These are phyloP conservation scores for Rubroshorea leprosula DNA, from an alignment of 345 rosid genomes.

Conservation along the genomic window DNA sequence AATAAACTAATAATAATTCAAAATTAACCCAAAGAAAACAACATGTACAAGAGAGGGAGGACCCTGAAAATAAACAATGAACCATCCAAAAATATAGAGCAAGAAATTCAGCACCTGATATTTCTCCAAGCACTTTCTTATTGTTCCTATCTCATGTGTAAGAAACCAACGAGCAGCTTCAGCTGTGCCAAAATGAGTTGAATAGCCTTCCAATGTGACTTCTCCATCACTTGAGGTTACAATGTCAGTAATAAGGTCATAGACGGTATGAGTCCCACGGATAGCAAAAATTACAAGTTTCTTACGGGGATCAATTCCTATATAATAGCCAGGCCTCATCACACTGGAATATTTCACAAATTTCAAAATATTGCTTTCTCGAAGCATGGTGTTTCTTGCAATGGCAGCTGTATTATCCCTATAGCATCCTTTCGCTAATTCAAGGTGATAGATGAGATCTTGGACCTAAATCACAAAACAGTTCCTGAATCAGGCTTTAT, in stretches of 20 bases:
- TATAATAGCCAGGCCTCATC: slow-evolving; percentile 90
- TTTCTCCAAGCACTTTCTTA: slow-evolving; percentile 60
- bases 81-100: slow-evolving; percentile 9
- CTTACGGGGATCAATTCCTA: slow-evolving; percentile 66
- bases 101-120: slow-evolving; percentile 45
- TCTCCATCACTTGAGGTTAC: slow-evolving; percentile 77
- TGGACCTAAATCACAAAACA: slow-evolving; percentile 42
- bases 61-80: neutral
- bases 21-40: neutral
- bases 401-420: slow-evolving; percentile 47
- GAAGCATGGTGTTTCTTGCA: slow-evolving; percentile 74
- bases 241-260: slow-evolving; percentile 80
- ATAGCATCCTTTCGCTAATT: slow-evolving; percentile 76
- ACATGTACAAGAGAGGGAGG: neutral
- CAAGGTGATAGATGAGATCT: slow-evolving; percentile 79
- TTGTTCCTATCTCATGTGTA: slow-evolving; percentile 61
- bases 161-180: slow-evolving; percentile 98
- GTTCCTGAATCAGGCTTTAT: neutral
- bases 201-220: slow-evolving; percentile 82
- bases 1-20: slow-evolving; percentile 10
- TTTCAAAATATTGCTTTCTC: slow-evolving; percentile 63
- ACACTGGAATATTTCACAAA: slow-evolving; percentile 70
- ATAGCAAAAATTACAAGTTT: slow-evolving; percentile 74
- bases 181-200: slow-evolving; percentile 92
- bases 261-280: slow-evolving; percentile 84